Evolutionary conservation across 345 rosid genomes (phyloP).

Genomic region (Corymbia maculata): DNA sequence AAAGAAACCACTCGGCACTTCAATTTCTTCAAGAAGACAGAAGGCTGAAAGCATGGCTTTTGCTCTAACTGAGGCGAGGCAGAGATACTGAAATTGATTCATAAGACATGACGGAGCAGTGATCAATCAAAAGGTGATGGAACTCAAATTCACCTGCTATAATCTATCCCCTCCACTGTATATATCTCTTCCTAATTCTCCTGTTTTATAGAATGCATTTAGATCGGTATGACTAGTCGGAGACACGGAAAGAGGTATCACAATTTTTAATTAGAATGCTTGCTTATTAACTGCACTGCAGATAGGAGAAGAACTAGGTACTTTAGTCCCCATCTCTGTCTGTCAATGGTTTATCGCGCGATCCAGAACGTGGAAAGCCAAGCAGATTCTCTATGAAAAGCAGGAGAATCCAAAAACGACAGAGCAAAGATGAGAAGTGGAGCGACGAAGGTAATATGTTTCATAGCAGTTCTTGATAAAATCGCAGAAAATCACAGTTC

Average conservation of each 20-base stretch:
- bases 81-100: background rate
- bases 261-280: background rate
- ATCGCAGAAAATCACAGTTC: background rate
- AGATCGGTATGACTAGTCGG: background rate
- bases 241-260: background rate
- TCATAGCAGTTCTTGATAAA: background rate
- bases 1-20: background rate
- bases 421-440: background rate
- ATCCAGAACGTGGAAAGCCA: background rate
- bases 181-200: background rate
- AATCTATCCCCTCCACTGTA: background rate
- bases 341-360: background rate
- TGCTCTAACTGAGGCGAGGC: background rate
- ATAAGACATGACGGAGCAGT: background rate
- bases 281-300: background rate
- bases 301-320: background rate
- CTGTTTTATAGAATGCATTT: background rate
- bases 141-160: background rate
- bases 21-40: background rate
- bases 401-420: background rate
- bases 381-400: background rate
- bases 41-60: background rate
- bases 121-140: background rate
- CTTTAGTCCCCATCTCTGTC: background rate
- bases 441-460: background rate